These are phyloP conservation scores for Mortierella polycephala DNA, from an alignment of 371 early-diverging fungal species.

Conservation along the genomic window DNA sequence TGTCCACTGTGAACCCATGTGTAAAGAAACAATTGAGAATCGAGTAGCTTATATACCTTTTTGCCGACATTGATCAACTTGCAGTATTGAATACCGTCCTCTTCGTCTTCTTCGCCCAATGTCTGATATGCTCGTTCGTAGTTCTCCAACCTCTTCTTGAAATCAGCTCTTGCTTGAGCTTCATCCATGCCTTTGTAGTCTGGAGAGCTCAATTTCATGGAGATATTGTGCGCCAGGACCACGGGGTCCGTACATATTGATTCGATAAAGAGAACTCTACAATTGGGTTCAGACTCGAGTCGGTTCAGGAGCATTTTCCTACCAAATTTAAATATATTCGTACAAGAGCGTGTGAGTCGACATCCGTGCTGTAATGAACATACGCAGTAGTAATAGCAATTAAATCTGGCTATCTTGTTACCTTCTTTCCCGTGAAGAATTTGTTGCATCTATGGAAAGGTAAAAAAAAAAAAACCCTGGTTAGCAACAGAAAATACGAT, in stretches of 20 bases:
- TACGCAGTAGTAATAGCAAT: not conserved
- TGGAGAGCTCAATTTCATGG: constrained; percentile 84
- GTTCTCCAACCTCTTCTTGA: constrained; percentile 77
- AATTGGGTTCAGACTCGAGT: constrained; percentile 63
- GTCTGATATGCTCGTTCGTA: constrained; percentile 88
- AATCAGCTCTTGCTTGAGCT: constrained; percentile 77
- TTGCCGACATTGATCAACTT: constrained; percentile 87
- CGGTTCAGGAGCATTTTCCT: constrained; percentile 73
- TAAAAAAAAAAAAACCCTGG: not conserved
- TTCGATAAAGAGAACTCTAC: constrained; percentile 70
- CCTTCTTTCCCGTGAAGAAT: constrained; percentile 82
- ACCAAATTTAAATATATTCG: not conserved
- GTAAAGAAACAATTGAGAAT: not conserved
- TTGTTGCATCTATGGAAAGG: constrained; percentile 77
- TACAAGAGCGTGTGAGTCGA: not conserved
- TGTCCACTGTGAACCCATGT: too few species aligned
- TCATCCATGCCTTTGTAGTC: constrained; percentile 83
- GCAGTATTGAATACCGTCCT: constrained; percentile 78
- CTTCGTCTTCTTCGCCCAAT: constrained; percentile 80
- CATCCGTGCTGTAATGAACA: not conserved
- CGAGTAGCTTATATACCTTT: constrained; percentile 56
- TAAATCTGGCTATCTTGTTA: constrained; percentile 13
- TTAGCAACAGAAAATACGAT: not conserved
- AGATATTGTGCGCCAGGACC: constrained; percentile 80
- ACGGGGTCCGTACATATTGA: constrained; percentile 81